These are phyloP conservation scores for Periglandula ipomoeae DNA, from an alignment of 2,329 filamentous ascomycete genomes.

Conservation along the genomic window DNA sequence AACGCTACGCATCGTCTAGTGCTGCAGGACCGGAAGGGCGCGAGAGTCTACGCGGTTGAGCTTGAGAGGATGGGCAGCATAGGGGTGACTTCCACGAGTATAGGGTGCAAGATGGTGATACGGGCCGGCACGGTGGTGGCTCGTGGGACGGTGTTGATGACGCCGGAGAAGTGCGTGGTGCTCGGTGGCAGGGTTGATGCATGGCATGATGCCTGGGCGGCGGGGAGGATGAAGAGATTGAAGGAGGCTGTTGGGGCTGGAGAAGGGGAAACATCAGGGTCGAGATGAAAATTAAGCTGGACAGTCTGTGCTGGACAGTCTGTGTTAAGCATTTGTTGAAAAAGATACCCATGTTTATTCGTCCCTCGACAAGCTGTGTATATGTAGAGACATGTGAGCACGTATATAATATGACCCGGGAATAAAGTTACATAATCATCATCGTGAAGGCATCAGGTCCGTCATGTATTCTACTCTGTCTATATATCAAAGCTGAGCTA, in stretches of 20 bases:
- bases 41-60: slow-evolving; percentile 64
- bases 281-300: background rate
- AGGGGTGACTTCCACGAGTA: slow-evolving; percentile 52
- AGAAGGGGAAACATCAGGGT: background rate
- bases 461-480: no score
- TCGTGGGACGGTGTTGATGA: slow-evolving; percentile 70
- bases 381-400: no score
- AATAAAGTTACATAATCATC: background rate
- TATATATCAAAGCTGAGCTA: slow-evolving; percentile 6
- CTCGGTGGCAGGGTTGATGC: slow-evolving; percentile 83
- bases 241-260: slow-evolving; percentile 42
- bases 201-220: slow-evolving; percentile 70
- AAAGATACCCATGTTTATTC: no score
- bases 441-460: no score
- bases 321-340: no score
- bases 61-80: slow-evolving; percentile 56
- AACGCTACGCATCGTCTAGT: slow-evolving; percentile 68
- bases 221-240: slow-evolving; percentile 60
- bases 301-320: no score
- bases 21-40: slow-evolving; percentile 69
- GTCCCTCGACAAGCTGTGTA: no score
- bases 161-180: slow-evolving; percentile 56
- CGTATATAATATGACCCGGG: no score
- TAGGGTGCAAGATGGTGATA: slow-evolving; percentile 77
- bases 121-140: slow-evolving; percentile 55